Evolutionary conservation across 345 rosid genomes (phyloP).

Genomic region (Eucalyptus curtisii): DNA sequence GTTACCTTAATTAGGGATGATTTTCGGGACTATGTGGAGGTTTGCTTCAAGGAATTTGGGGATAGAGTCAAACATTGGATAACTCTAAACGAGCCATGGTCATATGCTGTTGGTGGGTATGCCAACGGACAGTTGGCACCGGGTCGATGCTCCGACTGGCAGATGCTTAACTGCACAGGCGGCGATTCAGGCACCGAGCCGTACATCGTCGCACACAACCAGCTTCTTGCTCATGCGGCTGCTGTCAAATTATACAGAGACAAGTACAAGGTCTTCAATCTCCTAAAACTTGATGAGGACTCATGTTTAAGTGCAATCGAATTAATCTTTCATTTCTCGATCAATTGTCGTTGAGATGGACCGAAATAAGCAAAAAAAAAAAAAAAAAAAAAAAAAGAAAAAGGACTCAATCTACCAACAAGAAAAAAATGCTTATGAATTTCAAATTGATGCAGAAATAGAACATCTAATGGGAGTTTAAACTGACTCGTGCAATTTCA

Average conservation of each 20-base stretch:
- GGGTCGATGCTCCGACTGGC: slow-evolving; percentile 27
- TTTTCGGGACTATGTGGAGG: slow-evolving; percentile 9
- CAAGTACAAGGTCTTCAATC: slow-evolving; percentile 17
- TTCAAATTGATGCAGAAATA: background rate
- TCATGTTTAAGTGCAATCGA: background rate
- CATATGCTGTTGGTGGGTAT: slow-evolving; percentile 4
- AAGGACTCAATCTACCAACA: background rate
- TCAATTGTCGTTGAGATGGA: background rate
- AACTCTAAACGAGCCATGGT: slow-evolving; percentile 34
- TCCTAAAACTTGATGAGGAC: no score
- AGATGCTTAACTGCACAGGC: slow-evolving; percentile 7
- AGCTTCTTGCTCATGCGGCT: slow-evolving; percentile 39
- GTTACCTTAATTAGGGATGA: background rate
- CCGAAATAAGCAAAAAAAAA: background rate
- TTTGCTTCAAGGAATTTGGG: slow-evolving; percentile 34
- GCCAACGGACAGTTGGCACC: slow-evolving; percentile 12
- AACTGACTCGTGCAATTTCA: background rate
- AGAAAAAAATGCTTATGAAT: background rate
- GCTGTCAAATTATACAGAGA: slow-evolving; percentile 21
- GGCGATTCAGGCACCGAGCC: slow-evolving; percentile 42
- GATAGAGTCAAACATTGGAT: slow-evolving; percentile 55
- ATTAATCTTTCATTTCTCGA: background rate
- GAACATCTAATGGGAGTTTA: background rate
- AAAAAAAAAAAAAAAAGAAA: background rate
- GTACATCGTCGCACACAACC: slow-evolving; percentile 21